Conservation (phyloP, 1,139 yeast species). For the Lodderomyces beijingensis region DNA sequence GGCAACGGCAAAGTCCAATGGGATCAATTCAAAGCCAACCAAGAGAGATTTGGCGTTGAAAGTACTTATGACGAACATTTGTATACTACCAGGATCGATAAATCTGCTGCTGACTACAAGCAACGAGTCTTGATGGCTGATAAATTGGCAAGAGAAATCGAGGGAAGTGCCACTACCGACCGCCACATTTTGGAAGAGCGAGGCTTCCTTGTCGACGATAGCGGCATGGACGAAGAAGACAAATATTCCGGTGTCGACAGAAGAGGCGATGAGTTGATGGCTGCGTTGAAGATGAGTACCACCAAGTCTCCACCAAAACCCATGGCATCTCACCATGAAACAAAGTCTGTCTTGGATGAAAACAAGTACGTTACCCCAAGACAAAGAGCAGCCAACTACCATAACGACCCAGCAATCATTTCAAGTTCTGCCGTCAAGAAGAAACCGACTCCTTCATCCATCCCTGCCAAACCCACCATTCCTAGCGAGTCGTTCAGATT, state of each 20-base stretch:
- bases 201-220: slow-evolving; percentile 70
- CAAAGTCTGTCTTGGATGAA: slow-evolving; percentile 7
- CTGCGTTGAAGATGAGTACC: slow-evolving; percentile 39
- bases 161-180: slow-evolving; percentile 62
- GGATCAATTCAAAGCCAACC: slow-evolving; percentile 94
- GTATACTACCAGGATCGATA: slow-evolving; percentile 83
- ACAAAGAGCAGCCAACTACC: slow-evolving; percentile 59
- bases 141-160: slow-evolving; percentile 77
- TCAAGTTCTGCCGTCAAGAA: slow-evolving; percentile 41
- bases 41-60: slow-evolving; percentile 81
- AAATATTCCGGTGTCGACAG: slow-evolving; percentile 85
- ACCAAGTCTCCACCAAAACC: slow-evolving; percentile 21
- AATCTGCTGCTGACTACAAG: slow-evolving; percentile 67
- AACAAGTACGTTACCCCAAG: slow-evolving; percentile 61
- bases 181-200: slow-evolving; percentile 89
- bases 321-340: slow-evolving; percentile 9
- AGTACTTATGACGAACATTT: slow-evolving; percentile 85
- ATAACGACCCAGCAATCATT: slow-evolving; percentile 76
- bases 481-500: slow-evolving; percentile 42
- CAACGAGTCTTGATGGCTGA: slow-evolving; percentile 70
- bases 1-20: slow-evolving; percentile 35
- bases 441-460: slow-evolving; percentile 22
- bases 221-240: slow-evolving; percentile 92
- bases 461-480: slow-evolving; percentile 31
- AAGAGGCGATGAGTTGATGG: slow-evolving; percentile 63